These are phyloP conservation scores for Clarireedia paspali DNA, from an alignment of 2,329 filamentous ascomycete species.

Conservation along the genomic window DNA sequence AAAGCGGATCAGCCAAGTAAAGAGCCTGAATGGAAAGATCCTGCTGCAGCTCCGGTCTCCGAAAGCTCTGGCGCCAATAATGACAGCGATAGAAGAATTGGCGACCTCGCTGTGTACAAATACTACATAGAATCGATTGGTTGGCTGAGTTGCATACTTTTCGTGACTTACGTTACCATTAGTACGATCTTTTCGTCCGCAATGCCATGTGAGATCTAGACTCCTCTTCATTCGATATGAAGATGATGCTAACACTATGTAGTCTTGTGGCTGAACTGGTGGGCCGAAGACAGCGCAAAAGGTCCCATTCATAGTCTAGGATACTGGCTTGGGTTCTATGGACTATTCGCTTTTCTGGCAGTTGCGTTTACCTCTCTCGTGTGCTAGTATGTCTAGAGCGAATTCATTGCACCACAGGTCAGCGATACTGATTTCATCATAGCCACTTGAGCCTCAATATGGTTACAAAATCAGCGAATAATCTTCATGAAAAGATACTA, in stretches of 20 bases:
- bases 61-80: background rate
- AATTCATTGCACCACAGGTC: background rate
- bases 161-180: background rate
- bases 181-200: background rate
- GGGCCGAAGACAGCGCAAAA: background rate
- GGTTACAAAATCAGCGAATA: conserved; percentile 8
- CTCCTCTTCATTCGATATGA: background rate
- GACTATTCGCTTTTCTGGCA: background rate
- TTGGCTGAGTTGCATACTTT: background rate
- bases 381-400: background rate
- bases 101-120: background rate
- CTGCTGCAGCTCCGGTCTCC: background rate
- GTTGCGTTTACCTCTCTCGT: background rate
- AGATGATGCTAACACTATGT: background rate
- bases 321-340: background rate
- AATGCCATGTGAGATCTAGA: background rate
- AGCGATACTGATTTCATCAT: background rate
- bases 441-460: conserved; percentile 37
- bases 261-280: background rate
- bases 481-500: conserved; percentile 41
- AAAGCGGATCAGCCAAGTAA: background rate
- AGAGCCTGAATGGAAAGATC: background rate
- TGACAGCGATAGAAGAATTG: background rate
- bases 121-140: conserved; percentile 3
- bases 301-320: background rate